Percentiles rank a stretch among this genome's conserved stretches.
Evolutionary conservation across 305 asterid species (phyloP).

Genomic region (Rubia balearica): DNA sequence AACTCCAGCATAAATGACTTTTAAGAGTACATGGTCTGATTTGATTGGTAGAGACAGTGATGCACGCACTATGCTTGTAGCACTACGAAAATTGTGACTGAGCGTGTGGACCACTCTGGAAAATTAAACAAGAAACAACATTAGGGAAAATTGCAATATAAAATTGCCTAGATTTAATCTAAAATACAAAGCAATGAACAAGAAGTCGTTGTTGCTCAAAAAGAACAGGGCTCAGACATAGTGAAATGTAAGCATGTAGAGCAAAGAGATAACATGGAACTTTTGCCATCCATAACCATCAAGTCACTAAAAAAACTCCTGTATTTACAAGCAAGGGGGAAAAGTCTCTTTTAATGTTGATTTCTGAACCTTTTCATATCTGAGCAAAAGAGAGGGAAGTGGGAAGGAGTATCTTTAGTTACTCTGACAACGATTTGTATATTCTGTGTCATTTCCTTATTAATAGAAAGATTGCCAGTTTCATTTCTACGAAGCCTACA

Average conservation of each 20-base stretch:
- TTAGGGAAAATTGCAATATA: background rate
- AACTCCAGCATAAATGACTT: conserved; percentile 91
- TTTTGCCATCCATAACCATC: background rate
- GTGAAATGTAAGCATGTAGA: background rate
- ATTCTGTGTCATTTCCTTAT: background rate
- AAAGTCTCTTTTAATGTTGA: background rate
- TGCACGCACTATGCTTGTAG: conserved; percentile 55
- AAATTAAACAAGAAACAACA: conserved; percentile 7
- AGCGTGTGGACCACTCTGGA: conserved; percentile 78
- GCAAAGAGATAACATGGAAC: background rate
- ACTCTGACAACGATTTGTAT: background rate
- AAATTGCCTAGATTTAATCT: background rate
- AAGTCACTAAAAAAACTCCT: background rate
- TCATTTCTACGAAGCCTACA: background rate
- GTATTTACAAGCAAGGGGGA: background rate
- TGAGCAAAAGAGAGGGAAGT: background rate
- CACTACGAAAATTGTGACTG: conserved; percentile 77
- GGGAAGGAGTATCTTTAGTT: background rate
- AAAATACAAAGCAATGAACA: background rate
- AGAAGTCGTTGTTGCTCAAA: background rate
- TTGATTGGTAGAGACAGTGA: conserved; percentile 63
- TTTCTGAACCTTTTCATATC: background rate
- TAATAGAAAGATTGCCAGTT: background rate
- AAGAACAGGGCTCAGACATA: background rate
- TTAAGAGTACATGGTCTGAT: conserved; percentile 74